phyloP scores from a whole-genome alignment of 768 basidiomycete genomes.

The Mycena filopes region DNA sequence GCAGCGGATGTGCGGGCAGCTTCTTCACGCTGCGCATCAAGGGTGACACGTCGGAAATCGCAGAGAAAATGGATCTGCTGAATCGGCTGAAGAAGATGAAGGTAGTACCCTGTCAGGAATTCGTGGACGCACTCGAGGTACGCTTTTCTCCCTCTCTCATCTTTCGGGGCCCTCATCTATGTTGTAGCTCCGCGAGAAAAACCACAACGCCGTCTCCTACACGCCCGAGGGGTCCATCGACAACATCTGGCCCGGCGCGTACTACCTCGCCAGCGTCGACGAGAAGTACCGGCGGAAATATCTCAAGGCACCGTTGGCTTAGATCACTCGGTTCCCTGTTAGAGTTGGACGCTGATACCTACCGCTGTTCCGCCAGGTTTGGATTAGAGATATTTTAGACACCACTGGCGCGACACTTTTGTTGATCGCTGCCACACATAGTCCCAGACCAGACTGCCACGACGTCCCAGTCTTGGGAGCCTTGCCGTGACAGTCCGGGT shows the following conservation, averaged over 20 bases:
- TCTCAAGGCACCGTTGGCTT: conserved; percentile 38
- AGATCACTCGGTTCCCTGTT: too few relatives aligned
- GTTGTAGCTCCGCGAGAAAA: conserved; percentile 89
- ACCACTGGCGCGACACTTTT: too few relatives aligned
- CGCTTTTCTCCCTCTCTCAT: conserved; percentile 2
- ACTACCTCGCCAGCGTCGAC: conserved; percentile 93
- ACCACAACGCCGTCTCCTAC: conserved; percentile 91
- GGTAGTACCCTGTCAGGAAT: conserved; percentile 92
- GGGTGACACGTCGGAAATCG: conserved; percentile 87
- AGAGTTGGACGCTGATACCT: too few relatives aligned
- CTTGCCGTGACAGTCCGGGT: too few relatives aligned
- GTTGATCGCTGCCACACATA: too few relatives aligned
- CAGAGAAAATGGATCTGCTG: conserved; percentile 82
- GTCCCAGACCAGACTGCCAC: too few relatives aligned
- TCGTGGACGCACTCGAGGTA: conserved; percentile 83
- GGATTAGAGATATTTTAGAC: too few relatives aligned
- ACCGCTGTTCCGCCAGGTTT: too few relatives aligned
- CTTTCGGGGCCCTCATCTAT: background rate
- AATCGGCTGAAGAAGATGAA: conserved; percentile 85
- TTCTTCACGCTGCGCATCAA: conserved; percentile 92
- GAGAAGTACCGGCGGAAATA: conserved; percentile 93
- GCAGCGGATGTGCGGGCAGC: conserved; percentile 90
- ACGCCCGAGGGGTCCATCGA: conserved; percentile 86
- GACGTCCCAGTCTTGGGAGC: too few relatives aligned
- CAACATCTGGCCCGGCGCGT: conserved; percentile 95